Evolutionary conservation across 1,284 basidiomycete genomes (phyloP).

Genomic region (Porodaedalea pini): DNA sequence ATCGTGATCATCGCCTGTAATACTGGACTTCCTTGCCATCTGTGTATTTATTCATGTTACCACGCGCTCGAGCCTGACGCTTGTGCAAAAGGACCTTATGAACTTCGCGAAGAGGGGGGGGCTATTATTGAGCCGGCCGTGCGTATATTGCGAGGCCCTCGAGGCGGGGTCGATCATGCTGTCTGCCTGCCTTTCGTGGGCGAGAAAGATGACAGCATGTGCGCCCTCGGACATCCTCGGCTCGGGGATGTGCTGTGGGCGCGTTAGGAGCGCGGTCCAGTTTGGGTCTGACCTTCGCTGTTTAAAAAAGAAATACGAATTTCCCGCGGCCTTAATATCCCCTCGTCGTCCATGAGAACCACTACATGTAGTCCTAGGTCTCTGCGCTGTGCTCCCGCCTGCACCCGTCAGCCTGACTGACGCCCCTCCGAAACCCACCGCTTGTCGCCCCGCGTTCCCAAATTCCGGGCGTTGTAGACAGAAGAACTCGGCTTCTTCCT

Average conservation of each 20-base stretch:
- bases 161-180: background rate
- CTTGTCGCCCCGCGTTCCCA: background rate
- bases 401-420: background rate
- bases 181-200: background rate
- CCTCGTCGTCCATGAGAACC: background rate
- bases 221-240: background rate
- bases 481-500: background rate
- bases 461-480: background rate
- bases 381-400: background rate
- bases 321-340: background rate
- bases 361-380: background rate
- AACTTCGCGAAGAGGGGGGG: background rate
- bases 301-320: background rate
- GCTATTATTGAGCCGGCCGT: background rate
- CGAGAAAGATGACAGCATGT: background rate
- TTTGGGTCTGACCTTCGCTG: background rate
- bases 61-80: background rate
- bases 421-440: background rate
- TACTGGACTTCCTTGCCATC: background rate
- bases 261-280: background rate
- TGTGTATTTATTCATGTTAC: background rate
- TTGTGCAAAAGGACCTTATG: background rate
- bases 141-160: background rate
- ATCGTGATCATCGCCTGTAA: background rate
- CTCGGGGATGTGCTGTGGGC: background rate